Evolutionary conservation across 768 basidiomycete genomes (phyloP), one percentile per base, ranked within the genome.

Genomic region (Phanerodontia chrysosporium): DNA sequence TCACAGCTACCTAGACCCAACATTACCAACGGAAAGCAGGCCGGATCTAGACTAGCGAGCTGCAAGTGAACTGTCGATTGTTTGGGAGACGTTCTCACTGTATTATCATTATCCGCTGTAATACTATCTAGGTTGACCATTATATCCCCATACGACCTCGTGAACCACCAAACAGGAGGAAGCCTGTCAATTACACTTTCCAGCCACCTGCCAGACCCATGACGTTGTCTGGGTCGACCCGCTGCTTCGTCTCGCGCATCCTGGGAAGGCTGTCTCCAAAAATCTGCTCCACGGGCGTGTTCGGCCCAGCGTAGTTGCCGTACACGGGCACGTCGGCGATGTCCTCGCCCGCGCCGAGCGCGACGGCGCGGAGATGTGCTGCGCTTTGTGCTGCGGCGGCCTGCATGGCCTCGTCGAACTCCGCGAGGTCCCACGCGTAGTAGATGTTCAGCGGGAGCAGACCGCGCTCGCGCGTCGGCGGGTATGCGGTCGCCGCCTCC

Each of bases 121-220:
- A 42, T 42, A 18, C 9, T 12, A 42, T 42, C 8, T 42, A 42
- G 18, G 39, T 10, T 42, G 39, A 10, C 39, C 39, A 42, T 42
- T 42, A 42, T 35, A n/a, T n/a, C n/a, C n/a, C n/a, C n/a, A n/a
- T n/a, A n/a, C n/a, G n/a, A n/a, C n/a, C n/a, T n/a, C n/a, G n/a
- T n/a, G n/a, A n/a, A n/a, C n/a, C 32, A 35, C 32, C 32, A 13
- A 6, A 7, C 32, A 35, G 32, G 32, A 35, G 32, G 44, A 45
- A 45, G 6, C 18, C 44, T 18, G 6, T 45, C 44, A 45, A 24
- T 45, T 45, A 64, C 36, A 70, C 54, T 70, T 85, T 87, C 69
- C 79, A 87, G 7, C 86, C 87, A 5, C 86, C 86, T n/a, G 86
- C 76, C 18, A 86, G 78, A 16, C 77, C 79, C 85, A 89, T 89